These are phyloP conservation scores for Solanum dulcamara DNA, from an alignment of 257 asterid genomes.

Conservation along the genomic window DNA sequence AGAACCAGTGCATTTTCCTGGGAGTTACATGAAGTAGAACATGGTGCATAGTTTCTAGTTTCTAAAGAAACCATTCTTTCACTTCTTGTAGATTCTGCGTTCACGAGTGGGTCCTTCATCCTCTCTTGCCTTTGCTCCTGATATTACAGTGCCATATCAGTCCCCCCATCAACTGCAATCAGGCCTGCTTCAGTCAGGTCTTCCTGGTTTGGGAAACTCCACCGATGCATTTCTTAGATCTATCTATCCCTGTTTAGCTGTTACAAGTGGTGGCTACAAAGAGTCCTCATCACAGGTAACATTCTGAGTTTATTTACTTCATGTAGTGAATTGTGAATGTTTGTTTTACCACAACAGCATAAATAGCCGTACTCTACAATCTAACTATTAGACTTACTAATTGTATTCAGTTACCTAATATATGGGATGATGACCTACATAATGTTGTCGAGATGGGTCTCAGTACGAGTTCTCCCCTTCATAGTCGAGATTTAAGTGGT, in stretches of 20 bases:
- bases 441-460: conserved; percentile 24
- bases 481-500: conserved; percentile 38
- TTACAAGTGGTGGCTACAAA: conserved; percentile 15
- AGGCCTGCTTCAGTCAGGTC: conserved; percentile 35
- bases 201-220: conserved; percentile 26
- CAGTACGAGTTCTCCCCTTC: conserved; percentile 29
- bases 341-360: background rate
- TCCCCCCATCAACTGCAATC: conserved; percentile 39
- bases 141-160: conserved; percentile 38
- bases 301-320: background rate
- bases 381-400: background rate
- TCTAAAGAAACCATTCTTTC: background rate
- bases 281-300: background rate
- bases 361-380: background rate
- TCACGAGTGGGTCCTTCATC: conserved; percentile 43
- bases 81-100: conserved; percentile 36
- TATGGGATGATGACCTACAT: background rate
- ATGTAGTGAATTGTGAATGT: background rate
- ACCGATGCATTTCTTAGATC: conserved; percentile 41
- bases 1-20: conserved; percentile 7
- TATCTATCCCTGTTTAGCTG: conserved; percentile 26
- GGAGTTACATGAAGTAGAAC: background rate
- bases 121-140: conserved; percentile 41
- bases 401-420: background rate
- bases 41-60: background rate